Conservation (phyloP, 139 green algal species). For the Closterium sp. region DNA sequence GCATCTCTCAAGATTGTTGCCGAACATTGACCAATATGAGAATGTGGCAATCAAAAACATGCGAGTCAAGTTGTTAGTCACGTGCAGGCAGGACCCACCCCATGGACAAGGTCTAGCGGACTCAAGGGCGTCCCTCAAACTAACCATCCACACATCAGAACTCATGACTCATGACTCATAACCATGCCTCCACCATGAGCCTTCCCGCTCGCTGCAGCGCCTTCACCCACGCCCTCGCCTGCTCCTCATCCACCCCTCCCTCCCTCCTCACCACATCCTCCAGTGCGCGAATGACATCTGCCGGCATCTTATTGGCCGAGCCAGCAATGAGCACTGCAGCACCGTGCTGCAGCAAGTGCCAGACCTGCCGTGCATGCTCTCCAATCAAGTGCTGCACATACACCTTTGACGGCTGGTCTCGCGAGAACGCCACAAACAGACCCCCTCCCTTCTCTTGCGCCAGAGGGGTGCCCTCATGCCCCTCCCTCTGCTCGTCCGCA, state of each 20-base stretch:
- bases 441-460: constrained; percentile 23
- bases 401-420: constrained; percentile 43
- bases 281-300: constrained; percentile 61
- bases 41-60: no score
- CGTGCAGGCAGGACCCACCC: no score
- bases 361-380: constrained; percentile 18
- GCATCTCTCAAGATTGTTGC: no score
- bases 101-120: no score
- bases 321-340: constrained; percentile 49
- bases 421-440: constrained; percentile 50
- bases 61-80: no score
- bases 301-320: constrained; percentile 52
- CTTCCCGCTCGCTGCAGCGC: constrained; percentile 66
- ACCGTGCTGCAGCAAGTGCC: constrained; percentile 35
- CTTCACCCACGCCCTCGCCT: constrained; percentile 62
- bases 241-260: constrained; percentile 57
- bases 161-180: constrained; percentile 69
- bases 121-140: no score
- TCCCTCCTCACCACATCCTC: constrained; percentile 61
- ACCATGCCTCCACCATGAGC: constrained; percentile 90
- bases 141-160: not conserved
- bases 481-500: not conserved
- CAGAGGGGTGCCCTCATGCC: not conserved
- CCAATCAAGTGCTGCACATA: constrained; percentile 52
- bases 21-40: no score